Evolutionary conservation across 2,329 filamentous ascomycete genomes (phyloP).

Genomic region (Akanthomyces dipterigenus): DNA sequence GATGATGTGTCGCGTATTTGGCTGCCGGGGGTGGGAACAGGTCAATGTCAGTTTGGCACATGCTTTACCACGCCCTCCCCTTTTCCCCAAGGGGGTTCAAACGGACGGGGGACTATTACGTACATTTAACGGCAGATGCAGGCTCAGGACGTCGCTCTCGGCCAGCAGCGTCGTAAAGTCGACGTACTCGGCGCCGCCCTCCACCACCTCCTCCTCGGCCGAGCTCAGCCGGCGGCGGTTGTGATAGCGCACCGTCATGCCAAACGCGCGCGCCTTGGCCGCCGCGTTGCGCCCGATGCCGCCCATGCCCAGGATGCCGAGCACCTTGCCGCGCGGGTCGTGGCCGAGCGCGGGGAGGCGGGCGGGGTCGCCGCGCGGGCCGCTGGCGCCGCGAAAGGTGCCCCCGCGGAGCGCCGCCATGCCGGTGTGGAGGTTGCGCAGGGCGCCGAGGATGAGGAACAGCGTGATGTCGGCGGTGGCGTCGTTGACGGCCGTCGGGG

Average conservation of each 20-base stretch:
- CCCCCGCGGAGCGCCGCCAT: conserved; percentile 61
- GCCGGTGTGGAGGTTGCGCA: conserved; percentile 64
- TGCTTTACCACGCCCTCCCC: no score
- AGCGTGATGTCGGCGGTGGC: conserved; percentile 76
- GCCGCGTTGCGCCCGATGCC: conserved; percentile 76
- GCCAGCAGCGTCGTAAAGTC: conserved; percentile 65
- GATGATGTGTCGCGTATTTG: conserved; percentile 68
- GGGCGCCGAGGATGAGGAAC: conserved; percentile 73
- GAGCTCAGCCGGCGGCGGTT: conserved; percentile 58
- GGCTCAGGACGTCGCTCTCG: conserved; percentile 67
- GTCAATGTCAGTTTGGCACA: no score
- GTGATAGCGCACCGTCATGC: conserved; percentile 68
- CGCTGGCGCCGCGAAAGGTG: conserved; percentile 53
- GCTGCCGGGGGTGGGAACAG: conserved; percentile 29
- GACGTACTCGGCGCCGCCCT: conserved; percentile 58
- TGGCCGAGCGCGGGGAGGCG: conserved; percentile 56
- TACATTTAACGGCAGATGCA: conserved; percentile 78
- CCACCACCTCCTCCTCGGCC: conserved; percentile 47
- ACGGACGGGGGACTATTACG: no score
- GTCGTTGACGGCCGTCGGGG: conserved; percentile 74
- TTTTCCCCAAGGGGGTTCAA: no score
- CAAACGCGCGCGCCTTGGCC: conserved; percentile 66
- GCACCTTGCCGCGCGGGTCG: conserved; percentile 69
- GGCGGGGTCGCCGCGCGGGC: conserved; percentile 14
- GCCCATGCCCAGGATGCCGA: conserved; percentile 82